Conservation (phyloP, 129 eudicot species). For the Deinandra increscens region DNA sequence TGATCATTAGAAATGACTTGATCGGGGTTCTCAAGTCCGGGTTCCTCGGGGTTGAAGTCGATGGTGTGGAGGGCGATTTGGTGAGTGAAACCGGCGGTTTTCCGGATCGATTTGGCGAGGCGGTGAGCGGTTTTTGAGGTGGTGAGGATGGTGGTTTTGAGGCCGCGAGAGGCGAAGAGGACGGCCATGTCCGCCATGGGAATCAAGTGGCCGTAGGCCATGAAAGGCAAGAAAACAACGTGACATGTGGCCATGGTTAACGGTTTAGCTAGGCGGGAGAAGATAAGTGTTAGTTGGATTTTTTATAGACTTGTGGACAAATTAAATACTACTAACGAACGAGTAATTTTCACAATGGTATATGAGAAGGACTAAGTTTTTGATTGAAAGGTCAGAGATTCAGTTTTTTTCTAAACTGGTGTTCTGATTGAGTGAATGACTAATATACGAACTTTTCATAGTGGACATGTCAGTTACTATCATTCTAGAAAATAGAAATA, state of each 20-base stretch:
- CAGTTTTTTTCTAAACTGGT: no score
- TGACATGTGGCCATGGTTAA: conserved; percentile 28
- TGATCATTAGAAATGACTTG: conserved; percentile 21
- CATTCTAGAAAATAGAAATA: no score
- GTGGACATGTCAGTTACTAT: no score
- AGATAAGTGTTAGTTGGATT: no score
- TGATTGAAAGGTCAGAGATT: no score
- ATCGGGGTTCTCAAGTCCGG: conserved; percentile 37
- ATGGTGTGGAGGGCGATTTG: conserved; percentile 27
- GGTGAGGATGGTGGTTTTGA: conserved; percentile 51
- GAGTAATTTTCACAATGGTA: no score
- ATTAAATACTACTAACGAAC: no score
- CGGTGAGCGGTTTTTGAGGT: conserved; percentile 40
- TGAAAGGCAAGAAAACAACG: conserved; percentile 44
- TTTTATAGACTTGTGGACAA: no score
- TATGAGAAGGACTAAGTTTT: no score
- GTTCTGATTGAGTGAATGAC: no score
- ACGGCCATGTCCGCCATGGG: conserved; percentile 65
- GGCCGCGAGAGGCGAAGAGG: conserved; percentile 50
- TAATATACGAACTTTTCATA: no score
- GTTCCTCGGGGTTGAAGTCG: conserved; percentile 29
- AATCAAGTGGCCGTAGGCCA: conserved; percentile 67
- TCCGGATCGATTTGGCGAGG: conserved; percentile 34
- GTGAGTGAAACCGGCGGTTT: conserved; percentile 19
- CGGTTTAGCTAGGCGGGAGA: background rate